Base-by-base conservation (phyloP, 1,139 yeast species). In the Pichia sp. region DNA sequence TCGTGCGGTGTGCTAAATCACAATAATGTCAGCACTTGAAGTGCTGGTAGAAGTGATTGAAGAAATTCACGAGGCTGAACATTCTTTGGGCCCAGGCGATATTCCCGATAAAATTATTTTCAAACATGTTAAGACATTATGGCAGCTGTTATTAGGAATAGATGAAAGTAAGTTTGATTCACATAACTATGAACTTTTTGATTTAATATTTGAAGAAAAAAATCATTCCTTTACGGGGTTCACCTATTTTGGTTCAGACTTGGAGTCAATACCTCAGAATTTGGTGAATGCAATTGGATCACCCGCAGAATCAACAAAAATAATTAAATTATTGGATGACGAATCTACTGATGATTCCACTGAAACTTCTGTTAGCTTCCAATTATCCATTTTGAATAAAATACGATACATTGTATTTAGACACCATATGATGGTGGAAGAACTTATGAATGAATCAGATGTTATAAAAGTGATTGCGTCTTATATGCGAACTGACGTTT, bases 81-180 rank as follows among this genome's bases (percentile, higher is more conserved):
- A 44, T 22, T 34, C 28, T 1, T 24, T 47, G 22, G 8, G 8
- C 8, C 37, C 40, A 3, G 51, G 45, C 2, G 48, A 46, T 16
- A 38, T 43, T 2, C 49, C 51, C 1, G 41, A 43, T 30, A 20
- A 36, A 22, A 22, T 30, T 8, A 8, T 48, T 4, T 41, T 46
- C 34, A 38, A 33, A 30, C 49, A 46, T 22, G 46, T 56, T 23
- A 48, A 48, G 38, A 39, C 47, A 3, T 42, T 51, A 29, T 58
- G 61, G 61, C 60, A 56, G 38, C 34, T 48, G 11, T 37, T 58
- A 10, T 39, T 58, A 10, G 59, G 60, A 2, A 55, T 56, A 8
- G 51, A 54, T 23, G 56, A 51, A 28, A 43, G 44, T 25, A 7
- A 28, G 16, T 55, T 53, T 37, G 46, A 47, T 23, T 41, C 51